Conservation (phyloP, 2,329 filamentous ascomycete genomes). For the Colletotrichum sp. region DNA sequence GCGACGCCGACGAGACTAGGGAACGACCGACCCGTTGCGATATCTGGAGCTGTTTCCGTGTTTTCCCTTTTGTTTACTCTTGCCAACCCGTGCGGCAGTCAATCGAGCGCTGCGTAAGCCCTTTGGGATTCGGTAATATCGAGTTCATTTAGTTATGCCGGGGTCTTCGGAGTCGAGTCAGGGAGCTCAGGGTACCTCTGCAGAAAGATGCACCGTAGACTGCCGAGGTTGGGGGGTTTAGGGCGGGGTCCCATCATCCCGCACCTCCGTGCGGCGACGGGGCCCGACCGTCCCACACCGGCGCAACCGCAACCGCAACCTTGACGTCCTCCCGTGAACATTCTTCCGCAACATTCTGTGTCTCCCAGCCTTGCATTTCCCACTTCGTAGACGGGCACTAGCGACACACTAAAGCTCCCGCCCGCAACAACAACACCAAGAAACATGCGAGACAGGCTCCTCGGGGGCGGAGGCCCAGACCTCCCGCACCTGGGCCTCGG, state of each 20-base stretch:
- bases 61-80: neutral
- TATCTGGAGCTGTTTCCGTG: neutral
- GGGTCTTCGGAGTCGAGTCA: neutral
- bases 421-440: neutral
- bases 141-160: neutral
- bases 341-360: neutral
- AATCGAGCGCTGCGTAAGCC: neutral
- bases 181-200: neutral
- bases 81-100: neutral
- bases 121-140: neutral
- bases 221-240: neutral
- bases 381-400: neutral
- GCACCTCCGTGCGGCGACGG: neutral
- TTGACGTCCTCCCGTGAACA: neutral
- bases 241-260: neutral
- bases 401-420: neutral
- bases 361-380: neutral
- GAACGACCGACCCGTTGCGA: neutral
- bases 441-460: conserved; percentile 1
- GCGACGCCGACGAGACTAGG: conserved; percentile 1
- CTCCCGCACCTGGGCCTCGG: conserved; percentile 9
- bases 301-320: neutral
- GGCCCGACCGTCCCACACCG: neutral
- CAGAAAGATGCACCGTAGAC: neutral
- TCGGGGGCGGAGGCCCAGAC: neutral